Evolutionary conservation across 768 basidiomycete species (phyloP).

Genomic region (Amylocystis lapponica): DNA sequence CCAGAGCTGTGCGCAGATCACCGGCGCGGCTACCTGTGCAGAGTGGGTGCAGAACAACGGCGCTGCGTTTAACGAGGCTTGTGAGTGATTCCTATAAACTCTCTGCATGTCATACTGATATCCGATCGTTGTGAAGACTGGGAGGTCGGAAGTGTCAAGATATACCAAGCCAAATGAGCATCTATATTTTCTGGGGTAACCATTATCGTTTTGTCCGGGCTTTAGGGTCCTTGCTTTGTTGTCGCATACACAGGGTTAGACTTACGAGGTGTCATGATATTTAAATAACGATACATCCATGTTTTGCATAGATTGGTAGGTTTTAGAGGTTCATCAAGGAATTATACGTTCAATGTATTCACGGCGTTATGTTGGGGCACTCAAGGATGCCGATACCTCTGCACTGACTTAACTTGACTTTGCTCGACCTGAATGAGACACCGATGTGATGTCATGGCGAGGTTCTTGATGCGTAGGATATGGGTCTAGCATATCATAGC

Average conservation of each 20-base stretch:
- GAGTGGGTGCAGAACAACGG: conserved; percentile 74
- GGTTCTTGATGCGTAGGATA: conserved; percentile 14
- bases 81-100: conserved; percentile 40
- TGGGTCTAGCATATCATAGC: conserved; percentile 19
- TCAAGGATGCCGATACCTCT: too few relatives aligned
- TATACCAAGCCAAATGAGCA: conserved; percentile 48
- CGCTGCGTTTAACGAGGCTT: conserved; percentile 65
- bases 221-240: too few relatives aligned
- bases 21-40: conserved; percentile 79
- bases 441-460: conserved; percentile 5
- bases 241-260: not conserved
- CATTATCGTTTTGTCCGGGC: too few relatives aligned
- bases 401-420: too few relatives aligned
- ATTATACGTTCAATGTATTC: too few relatives aligned
- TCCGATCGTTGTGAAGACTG: conserved; percentile 49
- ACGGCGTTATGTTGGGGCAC: too few relatives aligned
- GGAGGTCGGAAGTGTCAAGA: conserved; percentile 72
- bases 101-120: conserved; percentile 4
- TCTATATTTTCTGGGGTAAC: too few relatives aligned
- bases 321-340: too few relatives aligned
- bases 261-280: not conserved
- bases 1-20: conserved; percentile 78
- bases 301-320: too few relatives aligned
- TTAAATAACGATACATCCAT: too few relatives aligned
- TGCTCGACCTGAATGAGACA: not conserved